A percentile compares a stretch with the other conserved stretches of the same genome.
Conservation (phyloP, 208 protist genomes). For the Trypanosoma melophagium region DNA sequence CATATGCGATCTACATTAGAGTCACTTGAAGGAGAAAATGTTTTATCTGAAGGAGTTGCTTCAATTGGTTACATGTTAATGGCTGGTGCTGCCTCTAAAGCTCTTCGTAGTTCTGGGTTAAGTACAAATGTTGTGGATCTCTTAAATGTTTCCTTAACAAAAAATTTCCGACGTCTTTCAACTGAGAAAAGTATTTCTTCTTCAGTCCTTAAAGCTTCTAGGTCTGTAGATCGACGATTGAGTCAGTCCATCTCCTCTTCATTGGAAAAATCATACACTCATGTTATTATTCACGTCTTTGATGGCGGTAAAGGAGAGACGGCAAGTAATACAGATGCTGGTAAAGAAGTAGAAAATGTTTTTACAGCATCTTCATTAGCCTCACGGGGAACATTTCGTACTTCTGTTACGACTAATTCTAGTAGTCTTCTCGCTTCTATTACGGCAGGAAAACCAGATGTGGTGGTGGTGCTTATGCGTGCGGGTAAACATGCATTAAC, state of each 20-base stretch:
- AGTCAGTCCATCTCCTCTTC: background rate
- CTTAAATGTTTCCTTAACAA: background rate
- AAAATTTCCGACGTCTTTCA: background rate
- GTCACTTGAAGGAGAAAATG: background rate
- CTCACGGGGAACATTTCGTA: constrained; percentile 2
- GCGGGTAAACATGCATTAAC: background rate
- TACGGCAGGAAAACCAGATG: constrained; percentile 6
- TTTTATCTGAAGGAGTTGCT: background rate
- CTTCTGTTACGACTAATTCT: constrained; percentile 5
- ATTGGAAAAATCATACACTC: background rate
- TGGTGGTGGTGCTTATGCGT: constrained; percentile 8
- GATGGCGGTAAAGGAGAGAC: background rate
- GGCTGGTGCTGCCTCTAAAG: background rate
- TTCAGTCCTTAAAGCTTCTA: constrained; percentile 1
- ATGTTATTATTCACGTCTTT: constrained; percentile 24
- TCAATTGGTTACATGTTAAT: background rate
- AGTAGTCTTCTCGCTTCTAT: constrained; percentile 6
- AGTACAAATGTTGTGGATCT: background rate
- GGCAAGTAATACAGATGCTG: constrained; percentile 4
- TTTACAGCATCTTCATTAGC: constrained; percentile 7
- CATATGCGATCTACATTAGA: constrained; percentile 2
- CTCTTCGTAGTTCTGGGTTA: background rate
- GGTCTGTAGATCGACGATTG: constrained; percentile 5
- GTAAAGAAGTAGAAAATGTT: constrained; percentile 16
- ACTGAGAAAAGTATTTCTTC: background rate